phyloP scores from a whole-genome alignment of 306 rosid species.

The Carpinus fangiana region DNA sequence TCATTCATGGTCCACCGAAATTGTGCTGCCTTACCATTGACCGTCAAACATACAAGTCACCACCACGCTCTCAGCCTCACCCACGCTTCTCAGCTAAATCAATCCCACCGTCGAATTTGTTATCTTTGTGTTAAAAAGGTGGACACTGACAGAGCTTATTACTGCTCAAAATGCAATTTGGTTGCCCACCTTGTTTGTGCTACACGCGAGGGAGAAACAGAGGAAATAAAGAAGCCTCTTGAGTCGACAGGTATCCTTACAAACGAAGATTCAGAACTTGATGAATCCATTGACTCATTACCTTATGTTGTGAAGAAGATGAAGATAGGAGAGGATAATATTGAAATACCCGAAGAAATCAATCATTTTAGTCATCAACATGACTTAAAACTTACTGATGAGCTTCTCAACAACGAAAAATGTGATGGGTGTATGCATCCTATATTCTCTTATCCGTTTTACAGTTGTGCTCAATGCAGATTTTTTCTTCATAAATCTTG shows the following conservation, averaged over 20 bases:
- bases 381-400: background rate
- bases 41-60: background rate
- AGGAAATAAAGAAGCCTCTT: background rate
- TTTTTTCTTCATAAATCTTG: background rate
- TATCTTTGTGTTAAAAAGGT: background rate
- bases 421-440: background rate
- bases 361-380: background rate
- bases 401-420: background rate
- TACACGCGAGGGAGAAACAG: background rate
- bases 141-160: background rate
- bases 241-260: too few relatives aligned
- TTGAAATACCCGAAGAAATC: background rate
- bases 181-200: background rate
- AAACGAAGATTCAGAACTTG: too few relatives aligned
- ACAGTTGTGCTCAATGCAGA: background rate
- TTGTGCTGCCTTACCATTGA: accelerated
- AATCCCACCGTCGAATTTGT: background rate
- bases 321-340: background rate
- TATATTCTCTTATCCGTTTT: background rate
- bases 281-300: background rate
- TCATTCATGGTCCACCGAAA: accelerated
- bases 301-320: background rate
- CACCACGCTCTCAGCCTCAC: background rate
- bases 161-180: background rate
- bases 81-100: background rate